phyloP scores from a whole-genome alignment of 1,284 basidiomycete genomes.

The Rhodotorula mucilaginosa region DNA sequence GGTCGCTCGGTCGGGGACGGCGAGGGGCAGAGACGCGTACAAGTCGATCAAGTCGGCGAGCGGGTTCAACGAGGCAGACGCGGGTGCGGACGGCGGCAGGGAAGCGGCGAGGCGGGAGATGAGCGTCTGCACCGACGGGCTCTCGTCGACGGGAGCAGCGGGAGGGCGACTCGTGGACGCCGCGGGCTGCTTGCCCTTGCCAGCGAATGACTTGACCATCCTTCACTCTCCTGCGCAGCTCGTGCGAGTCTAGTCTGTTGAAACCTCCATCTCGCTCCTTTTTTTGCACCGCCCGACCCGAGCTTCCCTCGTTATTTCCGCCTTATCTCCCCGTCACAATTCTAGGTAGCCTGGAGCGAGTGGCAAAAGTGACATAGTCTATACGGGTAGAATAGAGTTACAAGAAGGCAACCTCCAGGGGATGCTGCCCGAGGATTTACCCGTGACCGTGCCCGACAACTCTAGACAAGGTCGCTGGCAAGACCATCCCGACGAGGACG shows the following conservation, averaged over 20 bases:
- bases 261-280: not conserved
- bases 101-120: conserved; percentile 31
- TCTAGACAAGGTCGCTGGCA: conserved; percentile 25
- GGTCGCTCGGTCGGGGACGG: conserved; percentile 47
- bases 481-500: conserved; percentile 34
- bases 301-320: not conserved
- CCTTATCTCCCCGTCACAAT: not conserved
- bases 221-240: not conserved
- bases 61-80: conserved; percentile 60
- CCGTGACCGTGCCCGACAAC: conserved; percentile 20
- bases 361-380: too few species aligned
- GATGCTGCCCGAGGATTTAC: too few species aligned
- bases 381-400: too few species aligned
- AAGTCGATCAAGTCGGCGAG: conserved; percentile 72
- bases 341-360: too few species aligned
- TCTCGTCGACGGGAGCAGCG: not conserved
- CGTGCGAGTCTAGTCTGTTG: too few species aligned
- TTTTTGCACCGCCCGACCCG: not conserved
- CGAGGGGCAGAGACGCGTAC: conserved; percentile 14
- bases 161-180: conserved; percentile 3
- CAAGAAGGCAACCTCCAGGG: too few species aligned
- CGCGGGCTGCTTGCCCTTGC: conserved; percentile 7
- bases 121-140: conserved; percentile 1
- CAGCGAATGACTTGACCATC: not conserved
- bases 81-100: conserved; percentile 34